Base-by-base conservation (phyloP, 495 filamentous ascomycete genomes). In the Xylaria castorea region DNA sequence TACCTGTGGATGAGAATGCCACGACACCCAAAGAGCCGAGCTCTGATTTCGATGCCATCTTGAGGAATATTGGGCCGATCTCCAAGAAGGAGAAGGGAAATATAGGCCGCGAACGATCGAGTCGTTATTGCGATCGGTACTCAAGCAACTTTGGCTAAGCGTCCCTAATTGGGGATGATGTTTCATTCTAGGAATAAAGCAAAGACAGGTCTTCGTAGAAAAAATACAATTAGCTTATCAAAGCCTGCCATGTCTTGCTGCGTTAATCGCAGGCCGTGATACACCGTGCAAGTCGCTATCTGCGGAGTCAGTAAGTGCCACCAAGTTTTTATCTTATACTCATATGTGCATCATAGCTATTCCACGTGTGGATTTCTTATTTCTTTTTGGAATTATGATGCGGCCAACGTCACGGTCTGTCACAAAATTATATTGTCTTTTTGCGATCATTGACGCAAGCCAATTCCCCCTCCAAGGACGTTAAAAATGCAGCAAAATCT, bases 121-220 rank as follows among this genome's bases (percentile, higher is more conserved):
- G 57, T 44, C 68, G 68, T 20, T 71, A 71, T 30, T 71, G 61
- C n/a, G 68, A 71, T 32, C 55, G 68, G n/a, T 71, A 71, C 32
- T 51, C 44, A 1, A 71, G 68, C 68, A 71, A 71, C 44, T 62
- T 64, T 44, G 68, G 68, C 5, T 71, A 62, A 16, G 1, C 18
- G 22, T 42, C n/a, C n/a, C 6, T 18, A 4, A 1, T 12, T n/a
- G 25, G 25, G 18, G 38, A 38, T 40, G 38, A 38, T 42, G 9
- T n/a, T 42, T 63, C 8, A 5, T 25, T 40, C 12, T n/a, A 14
- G 6, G 36, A 48, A n/a, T 11, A 46, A 65, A 65, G 8, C 22
- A 48, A 65, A 66, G 22, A 25, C 8, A 34, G 32, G 32, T 46
- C 16, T 27, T 50, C 20, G 32, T 67, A 38, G 44, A 67, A 27